These are phyloP conservation scores for Xylaria palmicola DNA, from an alignment of 495 filamentous ascomycete genomes.

Conservation along the genomic window DNA sequence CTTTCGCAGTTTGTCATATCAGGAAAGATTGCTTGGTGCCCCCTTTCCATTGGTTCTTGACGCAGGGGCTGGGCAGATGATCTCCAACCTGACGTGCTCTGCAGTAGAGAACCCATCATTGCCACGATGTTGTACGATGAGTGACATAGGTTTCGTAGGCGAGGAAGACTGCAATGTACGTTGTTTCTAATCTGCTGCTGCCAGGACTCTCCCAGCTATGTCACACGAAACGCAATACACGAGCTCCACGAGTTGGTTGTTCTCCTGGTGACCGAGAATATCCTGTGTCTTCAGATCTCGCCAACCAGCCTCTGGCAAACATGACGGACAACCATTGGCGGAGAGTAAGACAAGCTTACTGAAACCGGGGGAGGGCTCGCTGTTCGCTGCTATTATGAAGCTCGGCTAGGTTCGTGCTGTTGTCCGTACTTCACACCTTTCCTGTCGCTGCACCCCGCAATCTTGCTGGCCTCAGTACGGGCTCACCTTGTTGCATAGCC, in stretches of 20 bases:
- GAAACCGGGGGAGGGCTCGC: neutral
- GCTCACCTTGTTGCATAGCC: constrained; percentile 10
- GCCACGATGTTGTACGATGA: constrained; percentile 19
- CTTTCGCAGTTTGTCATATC: constrained; percentile 16
- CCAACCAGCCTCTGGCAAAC: constrained; percentile 1
- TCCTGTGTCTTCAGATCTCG: constrained; percentile 9
- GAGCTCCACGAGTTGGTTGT: neutral
- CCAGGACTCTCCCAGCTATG: neutral
- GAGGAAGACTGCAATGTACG: constrained; percentile 12
- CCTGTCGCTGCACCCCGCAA: constrained; percentile 1
- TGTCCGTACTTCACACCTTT: constrained; percentile 13
- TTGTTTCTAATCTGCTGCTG: neutral
- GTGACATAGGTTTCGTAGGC: constrained; percentile 5
- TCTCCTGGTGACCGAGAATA: neutral
- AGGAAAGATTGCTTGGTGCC: neutral
- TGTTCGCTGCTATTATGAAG: constrained; percentile 1
- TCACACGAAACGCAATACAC: constrained; percentile 12
- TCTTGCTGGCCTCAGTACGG: neutral
- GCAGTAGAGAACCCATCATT: constrained; percentile 8
- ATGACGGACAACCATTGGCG: neutral
- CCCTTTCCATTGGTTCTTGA: constrained; percentile 9
- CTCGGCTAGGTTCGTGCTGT: neutral
- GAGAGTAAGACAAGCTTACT: constrained; percentile 16
- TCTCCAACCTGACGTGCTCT: constrained; percentile 6
- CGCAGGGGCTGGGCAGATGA: constrained; percentile 13